Evolutionary conservation across 495 filamentous ascomycete species (phyloP), one percentile per base, ranked within the genome.

Genomic region (Aspergillus steynii): DNA sequence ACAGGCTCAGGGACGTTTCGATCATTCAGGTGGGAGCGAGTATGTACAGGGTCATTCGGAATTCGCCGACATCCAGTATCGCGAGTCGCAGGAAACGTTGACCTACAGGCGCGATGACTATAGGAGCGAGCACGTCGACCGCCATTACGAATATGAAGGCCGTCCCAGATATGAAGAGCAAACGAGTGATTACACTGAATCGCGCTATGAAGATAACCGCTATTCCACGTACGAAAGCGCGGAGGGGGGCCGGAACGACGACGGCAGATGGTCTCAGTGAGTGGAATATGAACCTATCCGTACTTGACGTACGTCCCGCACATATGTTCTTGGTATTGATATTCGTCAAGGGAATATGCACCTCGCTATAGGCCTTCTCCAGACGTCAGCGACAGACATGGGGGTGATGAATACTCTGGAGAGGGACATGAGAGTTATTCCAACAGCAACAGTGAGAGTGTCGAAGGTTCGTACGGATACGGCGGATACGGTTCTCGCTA

Each of bases 51-150:
- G 4, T 12, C 37, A 32, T 1, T 53, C 51, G 7, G 26, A 34
- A 31, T 15, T 3, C 14, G 3, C 12, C 37, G 37, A 42, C 9
- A 3, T 15, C 1, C 10, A 53, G 15, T 53, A 53, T 34, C 26
- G 28, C 26, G n/a, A 55, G 6, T 58, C 58, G n/a, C n/a, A 55
- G 45, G 54, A 58, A n/a, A 50, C 28, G 8, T 64, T 54, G 45
- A 57, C 29, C n/a, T 64, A 58, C 42, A 58, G 59, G n/a, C 64
- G 63, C 58, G 62, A 63, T 37, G 64, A 66, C 10, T 68, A 59
- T 58, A 52, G 56, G 12, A 20, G 51, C 37, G 56, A 61, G 27
- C 29, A 65, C 25, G 32, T 45, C 7, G 34, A 61, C 14, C 46
- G 45, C 5, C 60, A 26, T 47, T 59, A 54, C 20, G 29, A 50